Conservation (phyloP, 768 basidiomycete species). For the Leccinum boreale region DNA sequence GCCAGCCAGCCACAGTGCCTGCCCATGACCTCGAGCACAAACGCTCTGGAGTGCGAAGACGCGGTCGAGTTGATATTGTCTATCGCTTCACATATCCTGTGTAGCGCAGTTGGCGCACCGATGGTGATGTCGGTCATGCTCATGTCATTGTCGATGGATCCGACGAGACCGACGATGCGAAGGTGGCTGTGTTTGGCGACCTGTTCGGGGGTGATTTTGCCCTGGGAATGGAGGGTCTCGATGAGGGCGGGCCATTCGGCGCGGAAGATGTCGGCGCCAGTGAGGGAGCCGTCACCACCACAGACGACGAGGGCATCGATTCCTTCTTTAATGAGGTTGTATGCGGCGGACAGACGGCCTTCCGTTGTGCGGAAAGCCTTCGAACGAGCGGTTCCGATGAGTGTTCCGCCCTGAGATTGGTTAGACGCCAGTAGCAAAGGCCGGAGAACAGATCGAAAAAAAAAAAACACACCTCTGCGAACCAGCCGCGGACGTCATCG, state of each 20-base stretch:
- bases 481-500: constrained; percentile 97
- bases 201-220: constrained; percentile 78
- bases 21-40: constrained; percentile 99
- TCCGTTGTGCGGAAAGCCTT: constrained; percentile 79
- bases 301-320: constrained; percentile 97
- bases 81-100: constrained; percentile 95
- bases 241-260: constrained; percentile 93
- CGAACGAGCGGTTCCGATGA: constrained; percentile 92
- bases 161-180: constrained; percentile 96
- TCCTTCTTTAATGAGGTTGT: constrained; percentile 92
- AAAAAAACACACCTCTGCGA: constrained; percentile 62
- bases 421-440: neutral
- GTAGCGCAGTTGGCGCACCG: constrained; percentile 92
- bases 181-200: constrained; percentile 73
- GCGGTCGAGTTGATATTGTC: constrained; percentile 99
- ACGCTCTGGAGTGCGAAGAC: constrained; percentile 92
- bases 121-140: constrained; percentile 96
- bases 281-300: constrained; percentile 95
- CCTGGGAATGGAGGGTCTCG: constrained; percentile 57
- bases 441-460: neutral
- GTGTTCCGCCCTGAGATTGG: constrained; percentile 73
- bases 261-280: constrained; percentile 92
- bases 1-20: constrained; percentile 99
- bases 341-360: constrained; percentile 84
- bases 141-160: constrained; percentile 99